Evolutionary conservation across 2,329 filamentous ascomycete genomes (phyloP).

Genomic region (Harringtonia lauricola): DNA sequence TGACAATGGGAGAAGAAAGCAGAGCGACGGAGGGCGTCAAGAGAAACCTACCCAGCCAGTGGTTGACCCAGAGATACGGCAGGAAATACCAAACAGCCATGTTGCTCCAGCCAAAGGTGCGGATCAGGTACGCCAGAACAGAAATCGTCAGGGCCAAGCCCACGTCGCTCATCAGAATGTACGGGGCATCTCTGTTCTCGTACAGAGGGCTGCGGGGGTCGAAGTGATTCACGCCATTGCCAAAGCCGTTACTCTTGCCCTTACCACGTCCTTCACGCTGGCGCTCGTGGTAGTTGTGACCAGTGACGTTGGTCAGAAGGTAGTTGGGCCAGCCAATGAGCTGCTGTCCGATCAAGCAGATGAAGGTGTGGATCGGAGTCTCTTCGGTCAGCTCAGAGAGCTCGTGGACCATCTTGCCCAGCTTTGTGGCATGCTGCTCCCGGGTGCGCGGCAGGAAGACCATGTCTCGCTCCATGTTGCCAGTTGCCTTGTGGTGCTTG

Average conservation of each 20-base stretch:
- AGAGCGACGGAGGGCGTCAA: too few species aligned
- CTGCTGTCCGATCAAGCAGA: slow-evolving; percentile 72
- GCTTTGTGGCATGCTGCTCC: slow-evolving; percentile 63
- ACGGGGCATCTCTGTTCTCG: slow-evolving; percentile 79
- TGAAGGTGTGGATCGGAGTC: slow-evolving; percentile 73
- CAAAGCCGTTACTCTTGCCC: slow-evolving; percentile 78
- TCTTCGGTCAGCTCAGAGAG: slow-evolving; percentile 86
- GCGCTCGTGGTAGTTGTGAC: slow-evolving; percentile 86
- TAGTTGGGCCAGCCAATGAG: slow-evolving; percentile 90
- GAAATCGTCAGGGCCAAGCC: slow-evolving; percentile 56
- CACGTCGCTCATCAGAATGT: slow-evolving; percentile 78
- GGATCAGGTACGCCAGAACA: slow-evolving; percentile 57
- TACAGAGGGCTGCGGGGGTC: slow-evolving; percentile 78
- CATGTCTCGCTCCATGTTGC: slow-evolving; percentile 97
- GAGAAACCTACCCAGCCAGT: slow-evolving; percentile 78
- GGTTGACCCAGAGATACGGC: slow-evolving; percentile 96
- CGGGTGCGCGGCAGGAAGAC: slow-evolving; percentile 94
- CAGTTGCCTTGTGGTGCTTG: slow-evolving; percentile 99
- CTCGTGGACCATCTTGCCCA: slow-evolving; percentile 69
- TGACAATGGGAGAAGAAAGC: not conserved
- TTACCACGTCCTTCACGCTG: slow-evolving; percentile 88
- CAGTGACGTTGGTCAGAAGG: slow-evolving; percentile 82
- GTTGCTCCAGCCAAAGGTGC: slow-evolving; percentile 74
- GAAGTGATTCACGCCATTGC: slow-evolving; percentile 89
- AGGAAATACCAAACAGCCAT: slow-evolving; percentile 89